Evolutionary conservation across 1,284 basidiomycete genomes (phyloP).

Genomic region (Amylostereum chailletii): DNA sequence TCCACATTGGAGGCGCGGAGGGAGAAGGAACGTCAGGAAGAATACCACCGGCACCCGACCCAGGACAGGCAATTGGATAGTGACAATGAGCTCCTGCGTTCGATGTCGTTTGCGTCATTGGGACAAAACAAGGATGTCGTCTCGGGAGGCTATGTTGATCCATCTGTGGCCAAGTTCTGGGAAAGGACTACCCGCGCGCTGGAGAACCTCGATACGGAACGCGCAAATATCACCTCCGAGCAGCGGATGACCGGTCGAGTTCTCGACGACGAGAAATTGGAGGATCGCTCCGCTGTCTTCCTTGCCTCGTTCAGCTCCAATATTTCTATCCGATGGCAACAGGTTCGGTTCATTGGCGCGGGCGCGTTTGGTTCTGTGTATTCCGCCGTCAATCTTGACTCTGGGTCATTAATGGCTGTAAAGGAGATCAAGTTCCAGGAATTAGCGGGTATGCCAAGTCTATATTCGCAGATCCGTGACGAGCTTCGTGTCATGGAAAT

Average conservation of each 20-base stretch:
- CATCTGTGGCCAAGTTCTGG: slow-evolving; percentile 64
- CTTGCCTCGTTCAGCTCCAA: slow-evolving; percentile 90
- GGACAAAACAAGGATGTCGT: slow-evolving; percentile 17
- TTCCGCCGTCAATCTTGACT: slow-evolving; percentile 93
- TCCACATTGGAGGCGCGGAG: slow-evolving; percentile 82
- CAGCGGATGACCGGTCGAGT: slow-evolving; percentile 82
- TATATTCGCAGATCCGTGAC: slow-evolving; percentile 93
- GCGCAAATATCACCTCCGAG: slow-evolving; percentile 55
- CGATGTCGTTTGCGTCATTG: slow-evolving; percentile 3
- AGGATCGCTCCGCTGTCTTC: slow-evolving; percentile 87
- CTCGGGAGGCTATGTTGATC: slow-evolving; percentile 42
- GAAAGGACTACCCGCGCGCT: slow-evolving; percentile 59
- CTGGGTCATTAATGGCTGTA: slow-evolving; percentile 96
- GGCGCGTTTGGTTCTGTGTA: slow-evolving; percentile 99
- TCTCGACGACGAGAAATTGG: slow-evolving; percentile 83
- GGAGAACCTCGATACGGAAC: slow-evolving; percentile 52
- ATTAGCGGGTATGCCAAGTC: slow-evolving; percentile 69
- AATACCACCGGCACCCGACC: slow-evolving; percentile 55
- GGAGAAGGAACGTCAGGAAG: slow-evolving; percentile 80
- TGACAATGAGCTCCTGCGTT: slow-evolving; percentile 24
- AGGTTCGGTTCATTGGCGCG: slow-evolving; percentile 94
- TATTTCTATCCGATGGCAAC: slow-evolving; percentile 97
- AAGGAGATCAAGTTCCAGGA: slow-evolving; percentile 99
- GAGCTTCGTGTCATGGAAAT: slow-evolving; percentile 99
- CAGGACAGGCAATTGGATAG: slow-evolving; percentile 25